These are phyloP conservation scores for Prinsepia uniflora DNA, from an alignment of 306 rosid species.

Conservation along the genomic window DNA sequence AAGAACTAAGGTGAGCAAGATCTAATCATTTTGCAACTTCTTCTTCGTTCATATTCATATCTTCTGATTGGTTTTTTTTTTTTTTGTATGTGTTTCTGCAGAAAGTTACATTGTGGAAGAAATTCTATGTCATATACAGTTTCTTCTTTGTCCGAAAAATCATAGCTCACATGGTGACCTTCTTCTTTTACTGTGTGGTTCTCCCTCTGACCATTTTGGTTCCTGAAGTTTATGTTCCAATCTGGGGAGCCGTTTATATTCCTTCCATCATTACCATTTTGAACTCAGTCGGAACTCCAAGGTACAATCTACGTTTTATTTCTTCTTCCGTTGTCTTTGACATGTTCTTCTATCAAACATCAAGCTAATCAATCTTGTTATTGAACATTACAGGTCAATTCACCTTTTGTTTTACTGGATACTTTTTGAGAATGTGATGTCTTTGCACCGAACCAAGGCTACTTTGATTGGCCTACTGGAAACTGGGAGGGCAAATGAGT, in stretches of 20 bases:
- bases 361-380: conserved; percentile 1
- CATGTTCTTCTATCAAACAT: neutral
- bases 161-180: conserved; percentile 94
- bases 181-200: conserved; percentile 87
- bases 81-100: conserved; percentile 31
- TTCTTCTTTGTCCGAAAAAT: conserved; percentile 94
- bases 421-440: conserved; percentile 97
- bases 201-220: conserved; percentile 92
- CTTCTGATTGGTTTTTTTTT: conserved; percentile 8
- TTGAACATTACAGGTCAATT: conserved; percentile 60
- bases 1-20: conserved; percentile 59
- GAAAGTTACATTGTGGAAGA: conserved; percentile 93
- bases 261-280: conserved; percentile 95
- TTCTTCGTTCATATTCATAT: neutral
- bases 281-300: conserved; percentile 98
- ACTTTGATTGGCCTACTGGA: conserved; percentile 81
- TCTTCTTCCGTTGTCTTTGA: conserved; percentile 1
- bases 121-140: conserved; percentile 88
- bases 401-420: conserved; percentile 97
- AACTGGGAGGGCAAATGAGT: conserved; percentile 83
- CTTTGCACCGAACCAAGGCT: conserved; percentile 95
- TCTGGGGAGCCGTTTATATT: conserved; percentile 99
- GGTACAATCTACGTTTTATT: conserved; percentile 27
- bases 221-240: conserved; percentile 95
- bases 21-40: neutral